These are phyloP conservation scores for Calonectria montana DNA, from an alignment of 2,329 filamentous ascomycete species.

Conservation along the genomic window DNA sequence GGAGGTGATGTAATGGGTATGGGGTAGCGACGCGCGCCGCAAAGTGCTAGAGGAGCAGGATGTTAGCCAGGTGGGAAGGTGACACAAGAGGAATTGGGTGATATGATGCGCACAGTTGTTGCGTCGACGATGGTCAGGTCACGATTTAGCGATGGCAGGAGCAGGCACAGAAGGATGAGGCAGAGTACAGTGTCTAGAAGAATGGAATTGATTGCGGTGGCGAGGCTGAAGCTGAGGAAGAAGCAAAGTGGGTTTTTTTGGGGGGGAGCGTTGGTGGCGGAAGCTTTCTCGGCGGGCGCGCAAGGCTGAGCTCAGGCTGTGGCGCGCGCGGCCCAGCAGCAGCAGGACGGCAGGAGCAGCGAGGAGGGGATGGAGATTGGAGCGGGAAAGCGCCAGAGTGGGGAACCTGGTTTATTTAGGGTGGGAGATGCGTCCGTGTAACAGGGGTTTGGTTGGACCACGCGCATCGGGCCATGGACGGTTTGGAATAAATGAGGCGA, in stretches of 20 bases:
- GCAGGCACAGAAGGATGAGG: background rate
- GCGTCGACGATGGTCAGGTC: background rate
- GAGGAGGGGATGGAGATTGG: background rate
- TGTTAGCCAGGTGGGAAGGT: background rate
- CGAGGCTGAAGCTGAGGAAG: slow-evolving; percentile 40
- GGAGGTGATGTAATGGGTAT: background rate
- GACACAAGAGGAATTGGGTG: background rate
- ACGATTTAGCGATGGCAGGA: background rate
- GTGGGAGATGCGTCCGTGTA: background rate
- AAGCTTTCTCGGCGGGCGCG: slow-evolving; percentile 34
- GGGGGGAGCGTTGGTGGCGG: slow-evolving; percentile 12
- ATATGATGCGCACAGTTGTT: background rate
- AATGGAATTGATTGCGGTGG: slow-evolving; percentile 19
- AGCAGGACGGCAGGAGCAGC: background rate
- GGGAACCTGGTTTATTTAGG: background rate
- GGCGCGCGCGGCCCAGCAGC: background rate
- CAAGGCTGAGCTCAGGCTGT: slow-evolving; percentile 34
- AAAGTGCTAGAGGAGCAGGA: background rate
- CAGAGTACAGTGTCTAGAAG: background rate
- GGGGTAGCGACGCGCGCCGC: background rate
- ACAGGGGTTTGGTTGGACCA: slow-evolving; percentile 9
- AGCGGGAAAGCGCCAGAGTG: background rate
- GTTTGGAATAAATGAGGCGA: background rate
- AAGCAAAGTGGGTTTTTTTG: background rate
- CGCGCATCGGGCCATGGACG: background rate